Conservation (phyloP, 1,139 yeast species). For the Hyphopichia buzzinii region DNA sequence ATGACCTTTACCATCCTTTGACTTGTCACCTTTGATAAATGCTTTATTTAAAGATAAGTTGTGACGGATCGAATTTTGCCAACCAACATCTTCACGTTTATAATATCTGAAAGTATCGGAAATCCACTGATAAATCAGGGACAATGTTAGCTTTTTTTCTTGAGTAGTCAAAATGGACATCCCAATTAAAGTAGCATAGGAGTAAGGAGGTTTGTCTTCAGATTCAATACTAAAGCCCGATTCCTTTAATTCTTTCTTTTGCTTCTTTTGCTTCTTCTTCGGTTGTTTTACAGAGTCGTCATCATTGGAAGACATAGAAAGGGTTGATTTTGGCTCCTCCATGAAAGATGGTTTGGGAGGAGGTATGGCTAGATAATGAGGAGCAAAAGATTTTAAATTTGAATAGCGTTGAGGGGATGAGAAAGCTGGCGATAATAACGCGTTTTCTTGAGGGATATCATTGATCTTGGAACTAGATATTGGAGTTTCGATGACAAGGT, state of each 20-base stretch:
- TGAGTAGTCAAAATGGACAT: constrained; percentile 89
- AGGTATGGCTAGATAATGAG: constrained; percentile 4
- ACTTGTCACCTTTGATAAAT: constrained; percentile 84
- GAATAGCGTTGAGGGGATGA: constrained; percentile 40
- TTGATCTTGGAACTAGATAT: constrained; percentile 6
- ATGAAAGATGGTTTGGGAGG: constrained; percentile 17
- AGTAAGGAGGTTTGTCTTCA: constrained; percentile 79
- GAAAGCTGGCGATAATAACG: constrained; percentile 47
- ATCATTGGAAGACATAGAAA: not conserved
- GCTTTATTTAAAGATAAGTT: constrained; percentile 84
- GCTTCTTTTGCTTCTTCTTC: constrained; percentile 21
- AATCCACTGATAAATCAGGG: constrained; percentile 94
- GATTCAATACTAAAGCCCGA: constrained; percentile 41
- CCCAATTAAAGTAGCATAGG: constrained; percentile 92
- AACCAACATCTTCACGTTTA: constrained; percentile 82
- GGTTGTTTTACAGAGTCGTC: not conserved
- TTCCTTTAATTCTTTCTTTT: constrained; percentile 26
- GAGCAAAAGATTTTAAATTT: not conserved
- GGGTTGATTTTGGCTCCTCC: not conserved
- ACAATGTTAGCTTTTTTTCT: constrained; percentile 73
- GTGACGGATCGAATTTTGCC: constrained; percentile 92
- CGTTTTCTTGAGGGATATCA: constrained; percentile 11
- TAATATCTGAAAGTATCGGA: constrained; percentile 83
- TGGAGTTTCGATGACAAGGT: constrained; percentile 18
- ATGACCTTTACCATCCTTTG: constrained; percentile 95